Evolutionary conservation across 768 basidiomycete species (phyloP), one percentile per base, ranked within the genome.

Genomic region (Auriscalpium microsporum): DNA sequence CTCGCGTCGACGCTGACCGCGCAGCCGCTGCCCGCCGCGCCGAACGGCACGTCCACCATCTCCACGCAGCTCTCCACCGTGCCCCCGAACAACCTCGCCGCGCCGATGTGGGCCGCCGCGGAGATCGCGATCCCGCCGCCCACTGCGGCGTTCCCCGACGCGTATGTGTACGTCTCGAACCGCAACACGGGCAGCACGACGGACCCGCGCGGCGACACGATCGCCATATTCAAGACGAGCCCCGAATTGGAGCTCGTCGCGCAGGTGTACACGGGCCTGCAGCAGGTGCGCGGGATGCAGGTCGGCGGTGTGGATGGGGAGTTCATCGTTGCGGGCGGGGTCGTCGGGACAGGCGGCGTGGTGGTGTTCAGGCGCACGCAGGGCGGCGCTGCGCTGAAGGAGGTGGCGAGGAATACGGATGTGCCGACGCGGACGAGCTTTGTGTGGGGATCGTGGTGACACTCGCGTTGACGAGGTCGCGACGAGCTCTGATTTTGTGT

Each of bases 101-200:
- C 67, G 58, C 61, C 76, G 36, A 53, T 63, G 57, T 83, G 77
- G 63, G 64, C 78, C 10, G 84, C 78, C 1, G 84, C 73, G 9
- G 86, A 87, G 61, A 78, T 87, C 60, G 75, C 86, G 46, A 78
- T 86, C 56, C 79, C 85, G 0, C 58, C 72, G 13, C 71, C 76
- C 1, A 75, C 75, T 1, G 23, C 54, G 3, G 62, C 63, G 19
- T 87, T 81, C 72, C 76, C 75, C 0, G 71, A 60, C 3, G 73
- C 78, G 0, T 82, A 78, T 60, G 77, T 87, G 60, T 88, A 87
- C 68, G 76, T 74, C 17, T 85, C 85, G 4, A 87, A 87, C 69
- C 76, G 86, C 44, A 85, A 87, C 67, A 73, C 71, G 0, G 80
- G 76, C 17, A 61, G 61, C 55, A 64, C 67, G 51, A 67, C 71